Base-by-base conservation (phyloP, 148 eudicot species). In the Rhododendron ferrugineum region DNA sequence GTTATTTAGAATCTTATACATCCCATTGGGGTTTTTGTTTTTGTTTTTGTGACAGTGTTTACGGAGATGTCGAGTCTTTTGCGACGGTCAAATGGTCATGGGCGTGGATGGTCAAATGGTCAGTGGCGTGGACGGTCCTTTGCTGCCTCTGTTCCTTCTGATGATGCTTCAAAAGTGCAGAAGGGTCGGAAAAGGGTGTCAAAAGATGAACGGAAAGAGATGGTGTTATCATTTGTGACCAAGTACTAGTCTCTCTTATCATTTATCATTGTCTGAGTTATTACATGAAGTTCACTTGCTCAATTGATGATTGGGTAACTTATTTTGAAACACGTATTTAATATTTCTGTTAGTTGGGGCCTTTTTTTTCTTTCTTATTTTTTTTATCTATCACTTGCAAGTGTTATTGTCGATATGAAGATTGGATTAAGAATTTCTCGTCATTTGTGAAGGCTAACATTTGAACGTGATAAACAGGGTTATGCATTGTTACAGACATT, bases 181-280 rank as follows among this genome's bases (percentile, higher is more conserved):
- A 86, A 64, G 36, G 26, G 11, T 11, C 42, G 30, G 60, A 84
- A 78, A 81, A 86, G 80, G 78, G 5, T 86, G 60, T 34, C 90
- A 81, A 86, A 75, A 49, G 85, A 68, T 76, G 88, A 86, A 68
- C 88, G 90, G 52, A 37, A 77, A 76, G 77, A 79, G 54, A 84
- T 88, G 88, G 88, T 88, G 70, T 85, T 81, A 78, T 75, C 77
- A n/a, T 88, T 46, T 42, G 88, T 88, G 44, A 82, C 50, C 79
- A 81, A 82, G 90, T 88, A 88, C 60, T 22, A 40, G 14, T n/a
- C 34, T 74, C 70, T 49, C 6, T 32, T 30, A 52, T 42, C 11
- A 40, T 88, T 22, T 70, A 64, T 26, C 81, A 74, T 76, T 47
- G 34, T 68, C 23, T 46, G 32, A 68, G 8, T 46, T 83, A 22